These are phyloP conservation scores for Chaetoceros tenuissimus DNA, from an alignment of 108 stramenopile species.

Conservation along the genomic window DNA sequence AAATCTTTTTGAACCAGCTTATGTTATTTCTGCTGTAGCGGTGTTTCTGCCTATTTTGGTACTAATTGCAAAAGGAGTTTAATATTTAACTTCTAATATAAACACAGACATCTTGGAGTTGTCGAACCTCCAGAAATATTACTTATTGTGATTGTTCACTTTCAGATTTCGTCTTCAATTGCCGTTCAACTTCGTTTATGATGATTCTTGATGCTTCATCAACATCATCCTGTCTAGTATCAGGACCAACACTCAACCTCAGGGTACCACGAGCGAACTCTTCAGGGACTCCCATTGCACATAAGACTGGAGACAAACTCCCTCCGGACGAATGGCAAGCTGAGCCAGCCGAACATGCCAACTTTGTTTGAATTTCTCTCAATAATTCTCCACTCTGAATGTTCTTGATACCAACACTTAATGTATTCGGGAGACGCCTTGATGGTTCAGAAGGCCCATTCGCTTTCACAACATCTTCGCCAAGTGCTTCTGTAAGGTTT, in stretches of 20 bases:
- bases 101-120: too few species aligned
- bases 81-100: too few species aligned
- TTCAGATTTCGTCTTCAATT: too few species aligned
- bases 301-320: conserved; percentile 65
- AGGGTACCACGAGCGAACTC: conserved; percentile 84
- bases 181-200: conserved; percentile 37
- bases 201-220: conserved; percentile 75
- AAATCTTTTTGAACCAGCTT: conserved; percentile 50
- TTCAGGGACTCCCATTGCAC: conserved; percentile 79
- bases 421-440: conserved; percentile 84
- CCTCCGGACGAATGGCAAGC: conserved; percentile 72
- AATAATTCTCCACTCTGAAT: conserved; percentile 51
- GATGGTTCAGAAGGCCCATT: conserved; percentile 73
- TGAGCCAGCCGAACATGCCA: conserved; percentile 88
- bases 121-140: too few species aligned
- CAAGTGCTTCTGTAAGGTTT: conserved; percentile 30
- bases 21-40: conserved; percentile 49
- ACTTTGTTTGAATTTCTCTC: conserved; percentile 39
- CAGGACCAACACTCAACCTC: conserved; percentile 84
- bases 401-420: conserved; percentile 75
- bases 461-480: conserved; percentile 27
- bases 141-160: too few species aligned
- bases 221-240: conserved; percentile 69
- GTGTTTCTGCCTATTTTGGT: conserved; percentile 52
- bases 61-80: conserved; percentile 41